Base-by-base conservation (phyloP, 331 rosid species). In the Telfairia occidentalis region DNA sequence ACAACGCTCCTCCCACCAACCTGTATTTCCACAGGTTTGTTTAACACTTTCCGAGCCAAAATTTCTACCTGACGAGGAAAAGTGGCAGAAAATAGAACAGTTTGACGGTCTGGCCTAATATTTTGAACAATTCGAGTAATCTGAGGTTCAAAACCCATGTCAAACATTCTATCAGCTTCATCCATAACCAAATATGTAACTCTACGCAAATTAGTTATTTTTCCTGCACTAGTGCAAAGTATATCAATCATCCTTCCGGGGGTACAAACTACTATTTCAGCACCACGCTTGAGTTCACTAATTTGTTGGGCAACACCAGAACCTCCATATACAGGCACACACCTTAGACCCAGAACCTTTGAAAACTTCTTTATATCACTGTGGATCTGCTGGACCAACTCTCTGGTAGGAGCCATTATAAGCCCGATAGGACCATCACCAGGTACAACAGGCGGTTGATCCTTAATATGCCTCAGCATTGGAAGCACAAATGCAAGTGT, bases 1-100 rank as follows among this genome's bases (percentile, higher is more conserved):
- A 90, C 98, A 78, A 93, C 97, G 87, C 98, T 93, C 87, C 96
- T 89, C 77, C 98, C 97, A 60, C 98, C 98, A 84, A 92, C 96
- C 79, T 92, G 97, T 53, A 92, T 80, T 82, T 92, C 97, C 76
- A 90, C 97, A 69, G 98, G 97, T 76, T 86, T 92, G 85, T 82
- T 85, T 73, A 92, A 79, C 77, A 90, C 90, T 78, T 87, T 89
- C 1, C 97, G 94, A 0, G 98, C 98, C 78, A 93, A 85, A 69
- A 86, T 87, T 91, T 91, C 94, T 71, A 91, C 97, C 76, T 89
- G 97, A 53, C 94, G 96, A 1, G 98, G 98, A 66, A 89, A 93
- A 49, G 94, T 89, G 2, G 98, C 97, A 84, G 98, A 90, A 81
- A 93, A 93, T 78, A 93, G 87, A 52, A 90, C 94, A 13, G 98